Evolutionary conservation across 306 rosid genomes (phyloP).

Genomic region (Inga laurina): DNA sequence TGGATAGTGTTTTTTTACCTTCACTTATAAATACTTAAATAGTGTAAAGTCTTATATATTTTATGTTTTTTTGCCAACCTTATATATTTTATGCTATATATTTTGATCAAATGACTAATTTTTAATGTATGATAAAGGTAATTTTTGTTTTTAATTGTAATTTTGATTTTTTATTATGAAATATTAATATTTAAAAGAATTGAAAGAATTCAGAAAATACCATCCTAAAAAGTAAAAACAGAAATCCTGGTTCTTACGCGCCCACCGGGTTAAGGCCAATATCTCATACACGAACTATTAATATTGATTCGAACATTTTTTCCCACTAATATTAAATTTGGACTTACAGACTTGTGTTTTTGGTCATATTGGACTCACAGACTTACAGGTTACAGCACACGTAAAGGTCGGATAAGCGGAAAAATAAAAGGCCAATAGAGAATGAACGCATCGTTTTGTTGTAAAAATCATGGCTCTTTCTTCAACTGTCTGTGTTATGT

Average conservation of each 20-base stretch:
- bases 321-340: too few species aligned
- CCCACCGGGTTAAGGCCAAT: background rate
- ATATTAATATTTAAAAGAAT: background rate
- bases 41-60: background rate
- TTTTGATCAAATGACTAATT: background rate
- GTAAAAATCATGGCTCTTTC: background rate
- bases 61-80: too few species aligned
- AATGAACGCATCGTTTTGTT: slow-evolving; percentile 32
- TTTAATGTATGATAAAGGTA: background rate
- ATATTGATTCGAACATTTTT: too few species aligned
- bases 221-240: background rate
- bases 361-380: too few species aligned
- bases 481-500: background rate
- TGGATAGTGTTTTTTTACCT: too few species aligned
- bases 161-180: background rate
- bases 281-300: too few species aligned
- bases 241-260: background rate
- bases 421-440: background rate
- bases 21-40: too few species aligned
- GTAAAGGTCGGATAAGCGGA: background rate
- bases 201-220: background rate
- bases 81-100: too few species aligned
- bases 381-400: too few species aligned
- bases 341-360: too few species aligned
- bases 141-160: too few species aligned